These are phyloP conservation scores for Pichia sp. DNA, from an alignment of 1,139 yeast genomes.

Conservation along the genomic window DNA sequence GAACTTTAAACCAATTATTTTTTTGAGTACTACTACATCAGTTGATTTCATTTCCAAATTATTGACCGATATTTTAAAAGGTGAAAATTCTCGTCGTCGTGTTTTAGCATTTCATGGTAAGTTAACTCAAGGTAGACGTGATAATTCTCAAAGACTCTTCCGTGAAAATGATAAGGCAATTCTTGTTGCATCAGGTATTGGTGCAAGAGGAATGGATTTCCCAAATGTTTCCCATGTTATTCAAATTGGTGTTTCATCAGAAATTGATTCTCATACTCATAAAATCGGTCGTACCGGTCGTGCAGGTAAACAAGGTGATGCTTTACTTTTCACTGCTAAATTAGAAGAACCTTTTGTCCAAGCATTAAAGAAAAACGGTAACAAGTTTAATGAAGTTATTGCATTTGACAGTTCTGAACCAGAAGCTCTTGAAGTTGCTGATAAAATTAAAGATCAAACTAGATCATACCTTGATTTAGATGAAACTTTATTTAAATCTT, in stretches of 20 bases:
- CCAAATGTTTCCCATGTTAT: constrained; percentile 77
- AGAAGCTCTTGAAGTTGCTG: constrained; percentile 25
- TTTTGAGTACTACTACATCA: constrained; percentile 70
- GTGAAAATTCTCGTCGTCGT: constrained; percentile 28
- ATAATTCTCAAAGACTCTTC: constrained; percentile 50
- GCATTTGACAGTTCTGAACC: constrained; percentile 12
- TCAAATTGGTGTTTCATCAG: constrained; percentile 72
- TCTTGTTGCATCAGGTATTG: constrained; percentile 84
- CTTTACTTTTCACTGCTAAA: constrained; percentile 46
- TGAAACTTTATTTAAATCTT: constrained; percentile 30
- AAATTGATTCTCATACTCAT: constrained; percentile 76
- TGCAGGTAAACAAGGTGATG: constrained; percentile 76
- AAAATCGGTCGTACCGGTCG: constrained; percentile 96
- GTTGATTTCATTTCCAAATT: constrained; percentile 50
- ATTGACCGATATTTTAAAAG: constrained; percentile 15
- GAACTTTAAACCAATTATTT: constrained; percentile 70
- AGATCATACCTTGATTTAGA: constrained; percentile 26
- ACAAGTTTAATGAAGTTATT: constrained; percentile 40
- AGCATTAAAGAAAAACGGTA: constrained; percentile 43
- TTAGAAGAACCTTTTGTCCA: constrained; percentile 45
- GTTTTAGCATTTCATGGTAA: constrained; percentile 54
- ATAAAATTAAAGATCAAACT: constrained; percentile 23
- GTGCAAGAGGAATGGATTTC: constrained; percentile 95
- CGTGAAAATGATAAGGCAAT: constrained; percentile 47
- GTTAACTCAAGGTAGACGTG: constrained; percentile 60